A percentile compares a stretch with the other conserved stretches of the same genome.
phyloP scores from a whole-genome alignment of 2,329 filamentous ascomycete genomes.

The Colletotrichum sp. region DNA sequence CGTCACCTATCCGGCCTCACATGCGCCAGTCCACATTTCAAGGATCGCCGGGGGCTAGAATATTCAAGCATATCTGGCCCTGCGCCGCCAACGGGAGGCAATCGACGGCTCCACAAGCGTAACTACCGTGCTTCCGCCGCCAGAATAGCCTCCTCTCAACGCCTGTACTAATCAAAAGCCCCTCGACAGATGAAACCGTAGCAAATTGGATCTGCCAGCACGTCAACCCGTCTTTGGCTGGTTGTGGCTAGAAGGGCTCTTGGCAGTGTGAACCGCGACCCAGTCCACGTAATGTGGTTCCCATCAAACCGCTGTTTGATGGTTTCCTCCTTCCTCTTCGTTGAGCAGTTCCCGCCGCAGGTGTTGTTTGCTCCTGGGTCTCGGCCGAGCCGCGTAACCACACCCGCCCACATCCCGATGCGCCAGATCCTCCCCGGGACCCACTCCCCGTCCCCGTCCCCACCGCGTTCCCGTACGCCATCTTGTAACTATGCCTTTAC shows the following conservation, averaged over 20 bases:
- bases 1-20: background rate
- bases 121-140: background rate
- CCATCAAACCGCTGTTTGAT: background rate
- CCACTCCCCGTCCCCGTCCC: background rate
- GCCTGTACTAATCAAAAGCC: background rate
- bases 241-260: background rate
- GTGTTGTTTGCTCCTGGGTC: background rate
- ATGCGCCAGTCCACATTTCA: background rate
- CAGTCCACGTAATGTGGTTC: background rate
- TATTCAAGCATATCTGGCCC: constrained; percentile 8
- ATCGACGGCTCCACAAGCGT: background rate
- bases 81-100: background rate
- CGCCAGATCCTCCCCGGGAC: background rate
- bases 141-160: background rate
- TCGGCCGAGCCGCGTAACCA: constrained; percentile 16
- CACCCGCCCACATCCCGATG: constrained; percentile 14
- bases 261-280: background rate
- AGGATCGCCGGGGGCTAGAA: background rate
- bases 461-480: background rate
- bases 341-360: background rate
- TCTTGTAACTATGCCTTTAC: background rate
- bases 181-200: constrained; percentile 1
- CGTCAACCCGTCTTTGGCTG: background rate
- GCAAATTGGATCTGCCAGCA: background rate
- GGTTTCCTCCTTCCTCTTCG: background rate